phyloP scores from a whole-genome alignment of 139 green algal genomes.

The Tetradesmus obliquus region DNA sequence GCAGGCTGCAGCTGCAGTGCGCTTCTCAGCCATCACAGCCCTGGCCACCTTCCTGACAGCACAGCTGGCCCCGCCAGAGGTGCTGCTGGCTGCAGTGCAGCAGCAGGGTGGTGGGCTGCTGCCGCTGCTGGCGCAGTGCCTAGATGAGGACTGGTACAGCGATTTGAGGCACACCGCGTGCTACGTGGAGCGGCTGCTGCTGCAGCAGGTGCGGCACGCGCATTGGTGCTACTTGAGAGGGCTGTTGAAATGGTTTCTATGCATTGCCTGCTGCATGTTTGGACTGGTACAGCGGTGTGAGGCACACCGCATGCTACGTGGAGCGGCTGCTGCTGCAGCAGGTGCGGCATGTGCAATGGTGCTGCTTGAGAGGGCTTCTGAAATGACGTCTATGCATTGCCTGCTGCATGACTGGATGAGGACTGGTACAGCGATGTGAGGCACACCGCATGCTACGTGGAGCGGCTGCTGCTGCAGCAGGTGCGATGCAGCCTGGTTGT shows the following conservation, averaged over 20 bases:
- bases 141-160: slow-evolving; percentile 90
- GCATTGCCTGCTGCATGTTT: too few species aligned
- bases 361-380: too few species aligned
- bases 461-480: not conserved
- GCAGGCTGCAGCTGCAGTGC: slow-evolving; percentile 70
- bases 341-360: not conserved
- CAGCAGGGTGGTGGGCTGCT: slow-evolving; percentile 56
- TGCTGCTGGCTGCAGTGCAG: slow-evolving; percentile 9
- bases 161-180: slow-evolving; percentile 79
- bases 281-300: slow-evolving; percentile 85
- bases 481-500: not conserved
- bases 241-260: too few species aligned
- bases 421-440: slow-evolving; percentile 1
- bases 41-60: slow-evolving; percentile 66
- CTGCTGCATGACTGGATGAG: slow-evolving; percentile 10
- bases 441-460: not conserved
- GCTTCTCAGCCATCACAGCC: slow-evolving; percentile 74
- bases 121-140: slow-evolving; percentile 67
- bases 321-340: slow-evolving; percentile 46
- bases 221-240: too few species aligned
- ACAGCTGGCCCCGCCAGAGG: slow-evolving; percentile 31
- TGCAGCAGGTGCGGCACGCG: not conserved
- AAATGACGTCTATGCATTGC: too few species aligned
- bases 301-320: slow-evolving; percentile 68
- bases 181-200: slow-evolving; percentile 54